These are phyloP conservation scores for Penicillium cinerascens DNA, from an alignment of 495 filamentous ascomycete species.

Conservation along the genomic window DNA sequence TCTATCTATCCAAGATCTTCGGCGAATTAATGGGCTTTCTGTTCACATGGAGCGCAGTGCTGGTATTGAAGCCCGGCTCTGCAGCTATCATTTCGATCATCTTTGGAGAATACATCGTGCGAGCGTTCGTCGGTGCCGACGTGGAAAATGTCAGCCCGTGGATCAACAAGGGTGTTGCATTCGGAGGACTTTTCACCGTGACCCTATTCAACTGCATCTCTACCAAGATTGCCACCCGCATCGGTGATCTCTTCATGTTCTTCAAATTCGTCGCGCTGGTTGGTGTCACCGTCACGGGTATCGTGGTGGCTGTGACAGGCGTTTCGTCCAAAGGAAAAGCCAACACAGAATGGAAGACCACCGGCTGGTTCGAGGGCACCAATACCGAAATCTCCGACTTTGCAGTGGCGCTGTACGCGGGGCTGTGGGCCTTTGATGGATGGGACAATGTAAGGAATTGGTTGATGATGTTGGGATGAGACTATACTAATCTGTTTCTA, in stretches of 20 bases:
- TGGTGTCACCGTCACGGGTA: constrained; percentile 80
- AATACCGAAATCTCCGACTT: constrained; percentile 73
- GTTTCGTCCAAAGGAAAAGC: constrained; percentile 70
- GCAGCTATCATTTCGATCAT: constrained; percentile 96
- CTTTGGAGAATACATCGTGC: constrained; percentile 93
- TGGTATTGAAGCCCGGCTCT: constrained; percentile 89
- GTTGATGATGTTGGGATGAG: neutral
- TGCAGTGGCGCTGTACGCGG: constrained; percentile 92
- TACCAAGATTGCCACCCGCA: constrained; percentile 77
- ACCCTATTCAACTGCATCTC: constrained; percentile 86
- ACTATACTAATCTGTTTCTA: constrained; percentile 25
- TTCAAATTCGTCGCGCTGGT: constrained; percentile 90
- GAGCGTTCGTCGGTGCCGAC: constrained; percentile 78
- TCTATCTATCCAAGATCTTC: constrained; percentile 93
- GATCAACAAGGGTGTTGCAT: constrained; percentile 86
- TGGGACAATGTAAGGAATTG: constrained; percentile 87
- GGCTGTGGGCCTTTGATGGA: constrained; percentile 96
- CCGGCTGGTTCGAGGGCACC: constrained; percentile 86
- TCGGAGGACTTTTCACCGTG: constrained; percentile 70
- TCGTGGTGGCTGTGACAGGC: constrained; percentile 86
- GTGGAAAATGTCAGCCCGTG: constrained; percentile 71
- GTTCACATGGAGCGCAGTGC: constrained; percentile 93
- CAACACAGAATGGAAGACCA: constrained; percentile 81
- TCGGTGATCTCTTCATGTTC: constrained; percentile 92
- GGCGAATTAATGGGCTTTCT: constrained; percentile 88